These are phyloP conservation scores for Geotrichum fermentans DNA, from an alignment of 1,139 yeast species.

Conservation along the genomic window DNA sequence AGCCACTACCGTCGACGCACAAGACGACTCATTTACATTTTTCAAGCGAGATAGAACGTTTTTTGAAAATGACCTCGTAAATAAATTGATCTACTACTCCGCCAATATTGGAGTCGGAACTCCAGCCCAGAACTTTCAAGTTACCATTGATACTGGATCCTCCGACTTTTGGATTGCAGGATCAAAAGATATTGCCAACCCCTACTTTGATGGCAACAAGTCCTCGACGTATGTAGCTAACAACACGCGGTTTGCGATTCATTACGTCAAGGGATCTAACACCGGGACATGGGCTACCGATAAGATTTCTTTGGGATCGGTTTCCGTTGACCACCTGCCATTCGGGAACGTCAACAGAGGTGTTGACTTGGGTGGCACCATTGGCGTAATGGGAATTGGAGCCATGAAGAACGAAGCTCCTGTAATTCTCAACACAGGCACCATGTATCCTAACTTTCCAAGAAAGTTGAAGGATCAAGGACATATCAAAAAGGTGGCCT, in stretches of 20 bases:
- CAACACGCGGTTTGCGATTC: constrained; percentile 10
- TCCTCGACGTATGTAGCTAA: constrained; percentile 8
- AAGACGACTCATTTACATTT: constrained; percentile 5
- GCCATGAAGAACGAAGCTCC: constrained; percentile 15
- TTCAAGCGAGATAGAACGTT: constrained; percentile 4
- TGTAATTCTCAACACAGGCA: constrained; percentile 4
- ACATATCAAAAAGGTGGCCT: constrained; percentile 43
- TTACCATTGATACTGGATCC: constrained; percentile 43
- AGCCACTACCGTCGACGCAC: not conserved
- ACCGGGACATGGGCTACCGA: constrained; percentile 19
- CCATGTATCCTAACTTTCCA: constrained; percentile 45
- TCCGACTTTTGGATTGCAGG: constrained; percentile 41
- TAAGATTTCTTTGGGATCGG: constrained; percentile 4
- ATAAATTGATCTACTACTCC: constrained; percentile 23
- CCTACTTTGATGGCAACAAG: constrained; percentile 2
- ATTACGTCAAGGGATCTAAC: constrained; percentile 18
- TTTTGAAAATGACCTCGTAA: constrained; percentile 12
- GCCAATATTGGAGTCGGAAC: constrained; percentile 39
- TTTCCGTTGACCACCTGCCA: constrained; percentile 9
- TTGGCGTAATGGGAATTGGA: constrained; percentile 19
- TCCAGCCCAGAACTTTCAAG: constrained; percentile 34
- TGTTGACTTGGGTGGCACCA: constrained; percentile 12
- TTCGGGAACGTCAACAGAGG: constrained; percentile 16
- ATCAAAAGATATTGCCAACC: constrained; percentile 22
- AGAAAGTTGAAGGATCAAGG: constrained; percentile 45